A percentile compares a stretch with the other conserved stretches of the same genome.
These are phyloP conservation scores for Macrophomina phaseolina DNA, from an alignment of 2,329 filamentous ascomycete species.

Conservation along the genomic window DNA sequence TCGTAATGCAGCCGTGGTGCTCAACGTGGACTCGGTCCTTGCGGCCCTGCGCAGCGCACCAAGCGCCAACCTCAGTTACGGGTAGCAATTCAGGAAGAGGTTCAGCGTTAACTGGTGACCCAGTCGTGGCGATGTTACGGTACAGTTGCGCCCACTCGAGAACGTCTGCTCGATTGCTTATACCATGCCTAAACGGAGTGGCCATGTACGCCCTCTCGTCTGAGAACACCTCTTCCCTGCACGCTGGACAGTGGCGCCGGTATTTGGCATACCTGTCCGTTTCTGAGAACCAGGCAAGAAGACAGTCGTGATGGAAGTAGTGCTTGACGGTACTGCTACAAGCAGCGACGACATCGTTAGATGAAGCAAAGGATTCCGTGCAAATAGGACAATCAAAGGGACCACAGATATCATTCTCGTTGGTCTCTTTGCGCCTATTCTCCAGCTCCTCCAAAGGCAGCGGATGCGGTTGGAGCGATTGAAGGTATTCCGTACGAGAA, in stretches of 20 bases:
- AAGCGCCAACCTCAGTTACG: constrained; percentile 1
- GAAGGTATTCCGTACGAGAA: not conserved
- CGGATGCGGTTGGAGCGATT: not conserved
- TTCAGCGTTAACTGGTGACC: not conserved
- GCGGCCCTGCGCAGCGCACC: not conserved
- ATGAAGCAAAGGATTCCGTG: not conserved
- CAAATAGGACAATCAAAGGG: not conserved
- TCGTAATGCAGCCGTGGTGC: not conserved
- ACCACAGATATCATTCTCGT: not conserved
- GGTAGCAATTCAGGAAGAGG: not conserved
- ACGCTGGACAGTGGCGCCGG: not conserved
- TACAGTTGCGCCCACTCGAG: not conserved
- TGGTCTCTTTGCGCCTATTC: not conserved
- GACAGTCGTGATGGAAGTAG: constrained; percentile 1
- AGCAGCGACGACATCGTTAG: not conserved
- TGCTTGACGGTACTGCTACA: not conserved
- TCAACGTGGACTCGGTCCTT: not conserved
- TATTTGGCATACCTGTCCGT: not conserved
- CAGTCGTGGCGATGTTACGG: not conserved
- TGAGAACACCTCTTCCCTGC: not conserved
- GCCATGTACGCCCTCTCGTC: not conserved
- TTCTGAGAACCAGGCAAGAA: constrained; percentile 1
- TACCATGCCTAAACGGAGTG: not conserved
- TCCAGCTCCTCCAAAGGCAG: not conserved
- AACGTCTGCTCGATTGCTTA: not conserved